Base-by-base conservation (phyloP, 2,329 filamentous ascomycete genomes). In the Alternaria dauci region DNA sequence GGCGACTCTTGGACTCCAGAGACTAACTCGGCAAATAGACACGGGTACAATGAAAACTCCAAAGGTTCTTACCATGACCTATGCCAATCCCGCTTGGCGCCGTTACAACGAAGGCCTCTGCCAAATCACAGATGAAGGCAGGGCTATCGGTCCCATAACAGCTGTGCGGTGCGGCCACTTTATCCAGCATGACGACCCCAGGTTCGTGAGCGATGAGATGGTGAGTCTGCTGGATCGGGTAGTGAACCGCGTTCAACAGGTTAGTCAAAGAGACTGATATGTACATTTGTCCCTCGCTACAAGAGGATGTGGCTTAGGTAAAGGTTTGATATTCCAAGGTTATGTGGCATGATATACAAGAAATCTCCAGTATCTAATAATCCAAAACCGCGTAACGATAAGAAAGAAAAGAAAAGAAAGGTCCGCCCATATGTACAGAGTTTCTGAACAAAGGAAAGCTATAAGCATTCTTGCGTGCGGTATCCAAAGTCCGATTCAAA, bases 31-130 rank as follows among this genome's bases (percentile, higher is more conserved):
- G 32, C 8, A 38, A 38, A 12, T 42, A 72, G 69, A 68, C 28
- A 59, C 52, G 68, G 77, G 73, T 16, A 56, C 54, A 9, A 56
- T 79, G 16, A 63, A 73, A 4, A 75, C 69, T 2, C 76, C 79
- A 1, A 74, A 76, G 34, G 44, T 70, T 3, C 55, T 86, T 36
- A 83, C 82, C 0, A 82, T 82, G 66, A 76, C 74, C 9, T 88
- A 86, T 67, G 68, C 83, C 52, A 87, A 88, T 56, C 82, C 85
- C 0, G 79, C 78, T 2, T 88, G 86, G 86, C 76, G 80, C 3
- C 62, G 50, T 30, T 88, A 88, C 65, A 88, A 88, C 50, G 76
- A 84, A 56, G 84, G 82, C 0, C 66, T 88, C 25, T 69, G 77
- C 1, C 74, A 72, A 20, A 78, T 88, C 11, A 85, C 82, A 0